phyloP scores from a whole-genome alignment of 331 rosid genomes.

The Phaseolus coccineus region DNA sequence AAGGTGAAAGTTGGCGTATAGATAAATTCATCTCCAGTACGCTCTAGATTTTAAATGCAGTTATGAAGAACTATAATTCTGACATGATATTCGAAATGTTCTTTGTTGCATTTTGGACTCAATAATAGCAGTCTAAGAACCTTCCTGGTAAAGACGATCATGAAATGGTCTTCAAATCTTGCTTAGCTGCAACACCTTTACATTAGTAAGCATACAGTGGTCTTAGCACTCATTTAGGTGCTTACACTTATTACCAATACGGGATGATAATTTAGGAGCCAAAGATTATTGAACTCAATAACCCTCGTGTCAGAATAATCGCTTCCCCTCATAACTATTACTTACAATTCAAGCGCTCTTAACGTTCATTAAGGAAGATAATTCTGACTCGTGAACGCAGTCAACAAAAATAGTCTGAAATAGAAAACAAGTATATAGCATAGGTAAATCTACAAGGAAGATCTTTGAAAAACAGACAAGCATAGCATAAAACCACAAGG shows the following conservation, averaged over 20 bases:
- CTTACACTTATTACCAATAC: neutral
- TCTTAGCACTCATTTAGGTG: neutral
- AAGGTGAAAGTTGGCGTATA: no score
- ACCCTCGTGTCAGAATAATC: slow-evolving; percentile 4
- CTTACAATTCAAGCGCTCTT: slow-evolving; percentile 49
- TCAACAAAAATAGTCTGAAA: slow-evolving; percentile 40
- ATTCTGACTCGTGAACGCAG: slow-evolving; percentile 26
- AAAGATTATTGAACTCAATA: neutral
- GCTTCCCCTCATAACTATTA: slow-evolving; percentile 44
- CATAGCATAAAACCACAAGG: slow-evolving; percentile 36
- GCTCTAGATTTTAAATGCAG: no score
- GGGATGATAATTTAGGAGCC: neutral
- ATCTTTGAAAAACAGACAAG: slow-evolving; percentile 24
- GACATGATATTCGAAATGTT: no score
- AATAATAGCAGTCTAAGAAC: neutral
- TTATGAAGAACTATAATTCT: neutral
- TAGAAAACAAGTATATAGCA: slow-evolving; percentile 37
- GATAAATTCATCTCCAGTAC: no score
- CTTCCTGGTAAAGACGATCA: neutral
- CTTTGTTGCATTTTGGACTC: neutral
- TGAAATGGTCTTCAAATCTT: no score
- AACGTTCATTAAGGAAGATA: slow-evolving; percentile 23
- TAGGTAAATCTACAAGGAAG: slow-evolving; percentile 34
- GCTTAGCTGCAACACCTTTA: neutral
- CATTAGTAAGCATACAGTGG: neutral